A percentile compares a stretch with the other conserved stretches of the same genome.
Evolutionary conservation across 2,329 filamentous ascomycete species (phyloP).

Genomic region (Pseudogymnoascus sp.): DNA sequence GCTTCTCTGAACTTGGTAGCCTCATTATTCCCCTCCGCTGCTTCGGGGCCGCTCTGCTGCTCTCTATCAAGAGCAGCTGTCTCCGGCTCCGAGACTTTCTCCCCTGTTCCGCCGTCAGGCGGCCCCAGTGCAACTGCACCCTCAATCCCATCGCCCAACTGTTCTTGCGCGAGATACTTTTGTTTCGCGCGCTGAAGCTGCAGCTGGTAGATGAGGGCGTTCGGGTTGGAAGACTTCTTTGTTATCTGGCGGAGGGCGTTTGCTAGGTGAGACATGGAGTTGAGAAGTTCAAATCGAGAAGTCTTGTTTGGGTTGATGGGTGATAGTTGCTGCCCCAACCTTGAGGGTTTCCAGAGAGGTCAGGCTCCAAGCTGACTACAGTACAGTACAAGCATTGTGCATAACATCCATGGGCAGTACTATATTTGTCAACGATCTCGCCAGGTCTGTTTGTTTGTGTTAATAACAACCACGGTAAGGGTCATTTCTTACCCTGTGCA

Average conservation of each 20-base stretch:
- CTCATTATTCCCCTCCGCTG: background rate
- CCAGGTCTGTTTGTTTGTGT: background rate
- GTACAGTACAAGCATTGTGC: background rate
- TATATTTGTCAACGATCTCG: background rate
- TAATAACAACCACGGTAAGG: background rate
- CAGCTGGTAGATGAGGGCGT: slow-evolving; percentile 16
- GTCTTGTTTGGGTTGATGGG: background rate
- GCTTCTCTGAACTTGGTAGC: background rate
- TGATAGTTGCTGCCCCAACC: background rate
- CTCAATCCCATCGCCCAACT: slow-evolving; percentile 13
- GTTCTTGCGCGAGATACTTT: slow-evolving; percentile 15
- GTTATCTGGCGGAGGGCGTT: slow-evolving; percentile 16
- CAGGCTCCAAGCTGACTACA: background rate
- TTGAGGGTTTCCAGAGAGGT: background rate
- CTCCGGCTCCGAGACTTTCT: background rate
- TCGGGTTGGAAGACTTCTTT: slow-evolving; percentile 18
- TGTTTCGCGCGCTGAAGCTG: slow-evolving; percentile 18
- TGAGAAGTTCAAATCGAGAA: slow-evolving; percentile 1
- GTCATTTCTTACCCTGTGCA: background rate
- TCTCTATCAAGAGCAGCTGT: background rate
- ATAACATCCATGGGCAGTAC: background rate
- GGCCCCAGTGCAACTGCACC: slow-evolving; percentile 14
- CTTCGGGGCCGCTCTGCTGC: background rate
- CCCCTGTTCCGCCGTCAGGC: slow-evolving; percentile 7
- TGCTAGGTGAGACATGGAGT: slow-evolving; percentile 17